Base-by-base conservation (phyloP, 2,329 filamentous ascomycete genomes). In the Fusarium chaquense region DNA sequence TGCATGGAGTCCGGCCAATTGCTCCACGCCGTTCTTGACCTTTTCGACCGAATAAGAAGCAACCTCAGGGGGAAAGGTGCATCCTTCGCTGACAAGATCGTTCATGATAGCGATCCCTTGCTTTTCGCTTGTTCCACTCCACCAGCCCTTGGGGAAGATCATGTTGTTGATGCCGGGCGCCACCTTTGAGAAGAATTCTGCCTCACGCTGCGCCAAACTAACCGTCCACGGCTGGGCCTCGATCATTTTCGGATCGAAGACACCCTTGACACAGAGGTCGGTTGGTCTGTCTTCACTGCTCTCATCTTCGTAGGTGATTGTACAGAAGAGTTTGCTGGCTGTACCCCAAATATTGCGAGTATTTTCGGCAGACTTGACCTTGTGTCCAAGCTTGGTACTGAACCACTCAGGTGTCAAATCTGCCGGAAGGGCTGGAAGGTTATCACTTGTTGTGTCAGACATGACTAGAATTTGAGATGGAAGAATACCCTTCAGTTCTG, bases 1-100 rank as follows among this genome's bases (percentile, higher is more conserved):
- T 3, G 80, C 80, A 61, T 83, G 81, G 15, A 83, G 73, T 15
- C 75, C 76, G 0, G 81, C 81, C 20, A 83, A 69, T 72, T 83
- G 80, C 57, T 78, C 76, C 20, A 79, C 79, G 9, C 79, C 80
- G 30, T 77, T 75, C 59, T 77, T 65, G 28, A 80, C 78, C 36
- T 74, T 75, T 7, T 76, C 67, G 12, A 80, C 66, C 1, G 78
- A 60, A 54, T 78, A 81, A 20, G 66, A 53, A 11, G 70, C 72
- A 7, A 77, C 75, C 40, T 80, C 77, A 3, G 75, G 57, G 3
- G 79, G 71, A 59, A 82, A 82, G 0, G 75, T 75, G 72, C 77
- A 81, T 0, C 72, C 69, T 20, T 79, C 74, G 4, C 72, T 51
- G 1, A 58, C 64, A 3, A 81, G 73, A 62, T 82, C 79, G 8